Conservation (phyloP, 257 asterid genomes). For the Solanum rostratum region DNA sequence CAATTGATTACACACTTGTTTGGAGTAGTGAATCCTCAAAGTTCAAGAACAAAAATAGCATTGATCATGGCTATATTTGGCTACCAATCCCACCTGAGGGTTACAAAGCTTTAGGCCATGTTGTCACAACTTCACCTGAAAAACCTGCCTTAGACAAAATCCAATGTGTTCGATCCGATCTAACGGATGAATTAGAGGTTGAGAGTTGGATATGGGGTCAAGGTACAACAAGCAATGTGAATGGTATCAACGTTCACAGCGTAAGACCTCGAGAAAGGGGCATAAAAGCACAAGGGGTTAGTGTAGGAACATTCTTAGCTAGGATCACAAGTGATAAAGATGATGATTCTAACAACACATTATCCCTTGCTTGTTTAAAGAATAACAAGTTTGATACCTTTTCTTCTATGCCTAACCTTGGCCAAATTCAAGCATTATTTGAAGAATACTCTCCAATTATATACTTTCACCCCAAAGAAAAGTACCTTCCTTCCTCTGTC, state of each 20-base stretch:
- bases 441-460: constrained; percentile 50
- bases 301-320: constrained; percentile 38
- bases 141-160: constrained; percentile 59
- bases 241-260: constrained; percentile 23
- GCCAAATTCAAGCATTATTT: constrained; percentile 35
- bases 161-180: constrained; percentile 50
- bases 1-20: constrained; percentile 52
- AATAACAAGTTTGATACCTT: constrained; percentile 25
- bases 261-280: constrained; percentile 55
- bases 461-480: constrained; percentile 65
- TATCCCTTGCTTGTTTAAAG: constrained; percentile 47
- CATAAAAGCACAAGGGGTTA: constrained; percentile 25
- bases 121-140: constrained; percentile 44
- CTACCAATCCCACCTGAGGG: constrained; percentile 69
- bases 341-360: neutral
- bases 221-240: constrained; percentile 5
- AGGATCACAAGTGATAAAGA: neutral
- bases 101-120: constrained; percentile 52
- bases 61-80: constrained; percentile 49
- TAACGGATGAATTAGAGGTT: constrained; percentile 51
- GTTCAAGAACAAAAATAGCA: neutral
- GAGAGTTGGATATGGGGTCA: constrained; percentile 57
- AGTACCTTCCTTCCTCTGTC: constrained; percentile 58
- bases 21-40: constrained; percentile 19
- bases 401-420: constrained; percentile 42